A percentile compares a stretch with the other conserved stretches of the same genome.
Conservation (phyloP, 169 alveolate genomes). For the Plasmodium vinckei region DNA sequence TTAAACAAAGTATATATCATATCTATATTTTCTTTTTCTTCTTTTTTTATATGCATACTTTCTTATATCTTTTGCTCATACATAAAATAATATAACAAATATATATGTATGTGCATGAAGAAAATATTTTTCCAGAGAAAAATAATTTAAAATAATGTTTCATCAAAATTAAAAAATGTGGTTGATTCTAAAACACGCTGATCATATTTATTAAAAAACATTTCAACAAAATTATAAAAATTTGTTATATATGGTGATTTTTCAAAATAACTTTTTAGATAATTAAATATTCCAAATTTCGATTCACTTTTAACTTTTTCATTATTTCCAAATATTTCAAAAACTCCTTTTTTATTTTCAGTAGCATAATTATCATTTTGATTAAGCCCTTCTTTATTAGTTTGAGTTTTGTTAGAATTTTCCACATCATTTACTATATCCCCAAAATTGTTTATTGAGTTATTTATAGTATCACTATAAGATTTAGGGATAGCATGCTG, state of each 20-base stretch:
- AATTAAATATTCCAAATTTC: constrained; percentile 34
- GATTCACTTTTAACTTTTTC: constrained; percentile 73
- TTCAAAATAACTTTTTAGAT: constrained; percentile 49
- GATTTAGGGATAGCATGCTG: neutral
- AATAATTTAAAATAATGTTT: constrained; percentile 31
- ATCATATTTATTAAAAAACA: constrained; percentile 71
- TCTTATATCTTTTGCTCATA: neutral
- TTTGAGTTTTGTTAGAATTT: neutral
- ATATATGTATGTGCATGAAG: neutral
- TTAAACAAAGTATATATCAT: no score
- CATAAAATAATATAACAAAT: neutral
- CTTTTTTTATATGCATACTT: neutral
- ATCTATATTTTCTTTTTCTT: neutral
- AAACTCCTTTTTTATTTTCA: neutral
- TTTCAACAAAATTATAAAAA: constrained; percentile 38
- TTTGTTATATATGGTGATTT: constrained; percentile 43
- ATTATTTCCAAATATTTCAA: constrained; percentile 23
- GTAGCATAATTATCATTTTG: neutral
- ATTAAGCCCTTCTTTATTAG: neutral
- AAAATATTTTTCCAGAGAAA: neutral
- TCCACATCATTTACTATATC: neutral
- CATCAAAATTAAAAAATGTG: constrained; percentile 71
- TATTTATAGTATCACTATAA: neutral
- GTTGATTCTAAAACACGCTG: constrained; percentile 74
- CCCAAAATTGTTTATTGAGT: neutral